These are phyloP conservation scores for Podospora australis DNA, from an alignment of 495 filamentous ascomycete genomes.

Conservation along the genomic window DNA sequence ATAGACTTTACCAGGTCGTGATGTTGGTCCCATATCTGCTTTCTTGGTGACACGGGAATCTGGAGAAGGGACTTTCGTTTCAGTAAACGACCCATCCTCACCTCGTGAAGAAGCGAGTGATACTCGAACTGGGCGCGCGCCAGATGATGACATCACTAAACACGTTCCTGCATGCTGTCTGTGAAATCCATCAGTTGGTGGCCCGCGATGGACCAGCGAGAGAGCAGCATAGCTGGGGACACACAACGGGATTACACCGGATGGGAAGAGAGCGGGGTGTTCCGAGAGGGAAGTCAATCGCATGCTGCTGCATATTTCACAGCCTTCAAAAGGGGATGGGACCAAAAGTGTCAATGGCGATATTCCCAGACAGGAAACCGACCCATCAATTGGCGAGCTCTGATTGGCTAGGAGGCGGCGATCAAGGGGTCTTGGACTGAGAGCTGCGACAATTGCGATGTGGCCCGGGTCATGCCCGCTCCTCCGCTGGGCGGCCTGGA, in stretches of 20 bases:
- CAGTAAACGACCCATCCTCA: not conserved
- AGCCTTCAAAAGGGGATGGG: not conserved
- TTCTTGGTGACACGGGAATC: not conserved
- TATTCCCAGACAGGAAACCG: constrained; percentile 19
- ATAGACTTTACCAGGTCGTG: not conserved
- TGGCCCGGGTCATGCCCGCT: not conserved
- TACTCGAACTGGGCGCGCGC: too few species aligned
- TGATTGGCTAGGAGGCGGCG: constrained; percentile 15
- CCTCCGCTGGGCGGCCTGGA: not conserved
- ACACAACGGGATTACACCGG: too few species aligned
- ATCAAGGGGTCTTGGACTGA: constrained; percentile 17
- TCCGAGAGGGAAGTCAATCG: too few species aligned
- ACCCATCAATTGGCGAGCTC: not conserved
- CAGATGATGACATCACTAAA: constrained; percentile 1
- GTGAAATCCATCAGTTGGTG: not conserved
- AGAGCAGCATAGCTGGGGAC: too few species aligned
- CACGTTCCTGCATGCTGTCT: not conserved
- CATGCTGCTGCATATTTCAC: too few species aligned
- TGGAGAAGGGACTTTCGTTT: not conserved
- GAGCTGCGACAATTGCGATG: not conserved
- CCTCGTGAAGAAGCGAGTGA: too few species aligned
- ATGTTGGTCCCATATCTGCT: too few species aligned
- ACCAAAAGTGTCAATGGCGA: too few species aligned
- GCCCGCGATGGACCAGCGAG: not conserved
- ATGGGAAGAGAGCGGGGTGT: too few species aligned